Evolutionary conservation across 345 rosid genomes (phyloP).

Genomic region (Passiflora organensis): DNA sequence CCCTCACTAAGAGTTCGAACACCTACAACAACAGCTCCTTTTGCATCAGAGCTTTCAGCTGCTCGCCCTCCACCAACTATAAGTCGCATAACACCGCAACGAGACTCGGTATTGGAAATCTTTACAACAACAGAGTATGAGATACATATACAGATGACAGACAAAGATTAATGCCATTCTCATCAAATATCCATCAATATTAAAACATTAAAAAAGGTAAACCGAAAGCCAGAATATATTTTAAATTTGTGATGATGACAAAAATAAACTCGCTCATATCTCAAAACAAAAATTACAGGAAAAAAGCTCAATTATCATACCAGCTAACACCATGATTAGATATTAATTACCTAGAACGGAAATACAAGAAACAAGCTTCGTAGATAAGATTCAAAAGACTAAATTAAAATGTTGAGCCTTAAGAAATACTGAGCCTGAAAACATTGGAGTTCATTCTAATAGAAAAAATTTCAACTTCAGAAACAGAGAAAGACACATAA

Average conservation of each 20-base stretch:
- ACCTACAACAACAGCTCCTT: conserved; percentile 95
- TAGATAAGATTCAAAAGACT: no score
- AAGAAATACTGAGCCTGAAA: no score
- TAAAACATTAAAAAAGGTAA: neutral
- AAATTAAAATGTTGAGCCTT: no score
- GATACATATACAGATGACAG: neutral
- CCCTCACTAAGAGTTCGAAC: conserved; percentile 99
- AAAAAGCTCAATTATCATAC: no score
- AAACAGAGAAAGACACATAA: no score
- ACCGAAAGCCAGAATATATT: neutral
- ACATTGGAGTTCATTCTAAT: no score
- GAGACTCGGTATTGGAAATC: conserved; percentile 77
- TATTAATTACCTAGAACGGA: no score
- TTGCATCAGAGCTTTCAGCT: conserved; percentile 71
- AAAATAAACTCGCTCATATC: no score
- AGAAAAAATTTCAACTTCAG: no score
- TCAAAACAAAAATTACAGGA: no score
- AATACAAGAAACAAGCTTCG: no score
- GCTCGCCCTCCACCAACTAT: conserved; percentile 99
- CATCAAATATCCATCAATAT: conserved; percentile 3
- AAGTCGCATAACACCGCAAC: conserved; percentile 96
- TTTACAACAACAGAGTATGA: conserved; percentile 19
- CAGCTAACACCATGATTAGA: no score
- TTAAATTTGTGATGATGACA: neutral
- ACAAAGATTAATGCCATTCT: conserved; percentile 2